Evolutionary conservation across 768 basidiomycete genomes (phyloP), one percentile per base, ranked within the genome.

Genomic region (Filobasidium floriforme): DNA sequence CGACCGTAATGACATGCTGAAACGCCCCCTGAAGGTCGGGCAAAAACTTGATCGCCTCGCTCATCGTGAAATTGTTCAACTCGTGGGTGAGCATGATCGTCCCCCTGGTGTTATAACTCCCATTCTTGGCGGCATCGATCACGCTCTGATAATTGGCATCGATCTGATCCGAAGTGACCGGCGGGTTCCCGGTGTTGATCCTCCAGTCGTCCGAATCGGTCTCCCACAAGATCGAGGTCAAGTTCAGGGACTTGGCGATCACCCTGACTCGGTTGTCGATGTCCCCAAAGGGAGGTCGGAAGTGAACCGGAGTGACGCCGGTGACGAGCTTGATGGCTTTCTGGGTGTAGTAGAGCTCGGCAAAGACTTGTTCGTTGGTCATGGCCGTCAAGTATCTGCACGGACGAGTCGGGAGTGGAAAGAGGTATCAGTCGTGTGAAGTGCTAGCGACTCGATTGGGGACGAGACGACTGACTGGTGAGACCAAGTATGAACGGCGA

Each of bases 371-470:
- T 51, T 75, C 73, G 63, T 75, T 75, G 9, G 72, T 62, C 59
- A 76, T 69, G 0, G 87, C 84, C 3, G 89, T 89, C 89, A 90
- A 90, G 74, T 87, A 87, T 41, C 61, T 68, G 54, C 18, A 57
- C 26, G 18, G 26, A 7, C 22, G 22, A 3, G 46, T 37, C 18
- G 59, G n/a, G 59, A 5, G 18, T 10, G 59, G 9, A 24, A 1
- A 14, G 55, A 18, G 14, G 65, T 26, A 10, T 41, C 18, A 41
- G 64, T 26, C 41, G 22, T 52, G 1, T 4, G 26, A 40, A 49
- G 7, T 6, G 41, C n/a, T n/a, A 7, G 46, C 19, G 24, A 60
- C 19, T 5, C 37, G 10, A 40, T 4, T 3, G 22, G 14, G 22
- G 5, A 15, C 18, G 22, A 6, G 5, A 5, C 54, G 54, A 57